Conservation (phyloP, 805 yeast genomes). For the Candida taoyuanica region DNA sequence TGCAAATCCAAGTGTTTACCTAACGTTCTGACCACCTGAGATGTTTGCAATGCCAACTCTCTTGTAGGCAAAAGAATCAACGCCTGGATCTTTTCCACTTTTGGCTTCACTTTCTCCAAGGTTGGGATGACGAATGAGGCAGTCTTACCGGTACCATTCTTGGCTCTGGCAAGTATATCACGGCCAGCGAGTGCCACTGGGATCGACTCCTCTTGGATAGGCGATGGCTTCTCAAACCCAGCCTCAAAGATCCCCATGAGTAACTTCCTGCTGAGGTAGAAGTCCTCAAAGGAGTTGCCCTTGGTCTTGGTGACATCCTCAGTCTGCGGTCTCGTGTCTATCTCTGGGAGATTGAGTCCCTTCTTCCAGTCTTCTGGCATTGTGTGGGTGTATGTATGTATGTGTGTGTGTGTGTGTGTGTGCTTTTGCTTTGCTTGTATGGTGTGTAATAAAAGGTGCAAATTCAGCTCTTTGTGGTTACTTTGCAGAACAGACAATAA, state of each 20-base stretch:
- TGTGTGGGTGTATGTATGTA: slow-evolving; percentile 2
- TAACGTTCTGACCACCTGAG: slow-evolving; percentile 92
- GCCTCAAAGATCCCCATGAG: slow-evolving; percentile 99
- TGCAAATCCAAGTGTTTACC: slow-evolving; percentile 91
- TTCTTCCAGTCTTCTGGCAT: slow-evolving; percentile 69
- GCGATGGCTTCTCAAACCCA: slow-evolving; percentile 96
- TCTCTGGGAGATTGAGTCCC: slow-evolving; percentile 67
- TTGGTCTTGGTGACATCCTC: slow-evolving; percentile 91
- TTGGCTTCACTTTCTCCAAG: slow-evolving; percentile 83
- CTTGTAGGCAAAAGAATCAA: slow-evolving; percentile 94
- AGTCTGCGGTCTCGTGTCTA: slow-evolving; percentile 93
- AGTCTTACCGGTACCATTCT: slow-evolving; percentile 98
- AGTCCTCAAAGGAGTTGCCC: slow-evolving; percentile 89
- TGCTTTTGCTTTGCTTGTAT: neutral
- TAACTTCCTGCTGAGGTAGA: slow-evolving; percentile 84
- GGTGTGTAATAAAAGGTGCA: too few species aligned
- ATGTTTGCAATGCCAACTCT: slow-evolving; percentile 95
- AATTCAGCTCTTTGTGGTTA: too few species aligned
- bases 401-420: neutral
- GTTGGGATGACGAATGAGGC: slow-evolving; percentile 96
- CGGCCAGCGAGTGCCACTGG: slow-evolving; percentile 95
- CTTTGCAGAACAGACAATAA: too few species aligned
- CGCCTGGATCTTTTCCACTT: slow-evolving; percentile 80
- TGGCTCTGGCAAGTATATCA: slow-evolving; percentile 95
- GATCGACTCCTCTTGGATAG: slow-evolving; percentile 95